A percentile compares a stretch with the other conserved stretches of the same genome.
These are phyloP conservation scores for Neopestalotiopsis sp. DNA, from an alignment of 2,329 filamentous ascomycete species.

Conservation along the genomic window DNA sequence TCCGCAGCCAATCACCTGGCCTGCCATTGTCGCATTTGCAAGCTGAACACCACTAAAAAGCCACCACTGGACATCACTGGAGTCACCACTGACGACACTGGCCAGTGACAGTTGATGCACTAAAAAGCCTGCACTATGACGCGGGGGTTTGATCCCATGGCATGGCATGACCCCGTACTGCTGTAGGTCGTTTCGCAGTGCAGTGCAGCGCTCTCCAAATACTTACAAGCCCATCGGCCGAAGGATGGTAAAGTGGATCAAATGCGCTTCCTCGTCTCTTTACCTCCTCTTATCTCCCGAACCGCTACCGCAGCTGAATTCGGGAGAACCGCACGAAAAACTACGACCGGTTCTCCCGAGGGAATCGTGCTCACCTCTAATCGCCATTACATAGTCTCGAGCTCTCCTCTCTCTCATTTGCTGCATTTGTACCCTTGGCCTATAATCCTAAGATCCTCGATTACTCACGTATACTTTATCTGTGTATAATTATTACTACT, in stretches of 20 bases:
- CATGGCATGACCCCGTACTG: background rate
- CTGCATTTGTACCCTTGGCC: background rate
- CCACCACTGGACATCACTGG: background rate
- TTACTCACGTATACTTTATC: background rate
- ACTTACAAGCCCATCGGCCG: background rate
- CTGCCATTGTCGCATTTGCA: constrained; percentile 9
- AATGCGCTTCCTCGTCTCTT: background rate
- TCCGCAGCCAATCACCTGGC: background rate
- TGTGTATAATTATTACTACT: background rate
- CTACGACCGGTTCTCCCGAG: constrained; percentile 14
- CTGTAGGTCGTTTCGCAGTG: background rate
- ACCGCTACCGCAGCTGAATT: background rate
- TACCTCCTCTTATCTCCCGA: background rate
- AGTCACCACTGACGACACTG: background rate
- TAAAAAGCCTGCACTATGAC: constrained; percentile 10
- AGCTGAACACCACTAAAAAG: background rate
- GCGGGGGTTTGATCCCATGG: background rate
- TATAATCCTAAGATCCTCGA: background rate
- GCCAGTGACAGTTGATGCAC: background rate
- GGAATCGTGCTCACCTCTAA: constrained; percentile 4
- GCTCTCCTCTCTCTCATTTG: background rate
- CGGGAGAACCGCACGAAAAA: constrained; percentile 18
- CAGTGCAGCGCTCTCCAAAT: no score
- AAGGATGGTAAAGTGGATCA: background rate
- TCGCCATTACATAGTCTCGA: background rate